Evolutionary conservation across 257 asterid species (phyloP).

Genomic region (Solanum dulcamara): DNA sequence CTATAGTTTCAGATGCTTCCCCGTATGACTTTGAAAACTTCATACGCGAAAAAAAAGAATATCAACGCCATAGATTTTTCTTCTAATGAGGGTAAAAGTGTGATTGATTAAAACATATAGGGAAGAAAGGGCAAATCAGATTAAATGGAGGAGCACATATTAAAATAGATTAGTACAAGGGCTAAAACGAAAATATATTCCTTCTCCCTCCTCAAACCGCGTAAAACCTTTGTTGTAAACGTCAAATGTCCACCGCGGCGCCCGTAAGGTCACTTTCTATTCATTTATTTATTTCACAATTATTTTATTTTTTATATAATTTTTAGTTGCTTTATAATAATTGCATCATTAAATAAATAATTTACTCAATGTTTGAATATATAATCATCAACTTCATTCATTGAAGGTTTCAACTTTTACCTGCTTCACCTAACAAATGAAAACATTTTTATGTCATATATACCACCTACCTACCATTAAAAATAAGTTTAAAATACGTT

Average conservation of each 20-base stretch:
- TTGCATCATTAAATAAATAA: background rate
- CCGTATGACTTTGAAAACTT: background rate
- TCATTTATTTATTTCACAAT: background rate
- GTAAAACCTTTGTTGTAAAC: background rate
- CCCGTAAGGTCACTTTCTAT: background rate
- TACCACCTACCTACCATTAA: background rate
- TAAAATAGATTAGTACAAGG: background rate
- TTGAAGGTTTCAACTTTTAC: background rate
- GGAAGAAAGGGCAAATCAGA: background rate
- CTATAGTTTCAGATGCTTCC: background rate
- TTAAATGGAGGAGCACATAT: background rate
- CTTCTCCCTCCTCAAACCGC: background rate
- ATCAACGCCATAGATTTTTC: background rate
- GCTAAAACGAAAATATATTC: background rate
- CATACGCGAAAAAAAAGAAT: background rate
- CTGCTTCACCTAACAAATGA: background rate
- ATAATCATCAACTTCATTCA: no score
- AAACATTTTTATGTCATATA: background rate
- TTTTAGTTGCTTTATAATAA: background rate
- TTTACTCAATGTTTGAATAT: no score
- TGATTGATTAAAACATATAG: background rate
- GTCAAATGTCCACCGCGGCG: background rate
- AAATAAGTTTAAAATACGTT: background rate
- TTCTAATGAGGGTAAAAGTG: background rate
- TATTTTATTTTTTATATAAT: background rate